Conservation (phyloP, 805 yeast species). For the Spencermartinsiella europaea region DNA sequence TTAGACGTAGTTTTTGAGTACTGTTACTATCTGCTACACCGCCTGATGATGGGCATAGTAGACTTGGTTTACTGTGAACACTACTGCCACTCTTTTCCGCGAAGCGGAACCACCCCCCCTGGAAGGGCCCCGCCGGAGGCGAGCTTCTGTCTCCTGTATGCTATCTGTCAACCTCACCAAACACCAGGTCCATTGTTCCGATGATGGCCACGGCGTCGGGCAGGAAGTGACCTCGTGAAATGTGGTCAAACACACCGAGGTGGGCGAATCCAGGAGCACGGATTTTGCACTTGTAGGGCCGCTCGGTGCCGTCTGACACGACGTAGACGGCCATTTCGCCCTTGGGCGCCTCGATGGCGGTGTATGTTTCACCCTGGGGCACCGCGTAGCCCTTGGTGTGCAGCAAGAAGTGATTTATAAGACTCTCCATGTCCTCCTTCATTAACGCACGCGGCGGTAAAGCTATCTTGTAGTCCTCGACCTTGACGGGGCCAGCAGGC, state of each 20-base stretch:
- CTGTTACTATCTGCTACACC: no score
- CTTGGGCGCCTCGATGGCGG: constrained; percentile 91
- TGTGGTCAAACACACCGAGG: constrained; percentile 81
- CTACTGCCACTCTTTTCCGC: no score
- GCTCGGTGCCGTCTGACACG: constrained; percentile 82
- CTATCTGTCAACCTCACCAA: constrained; percentile 90
- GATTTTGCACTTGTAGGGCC: constrained; percentile 88
- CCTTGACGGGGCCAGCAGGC: constrained; percentile 90
- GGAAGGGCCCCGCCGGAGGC: no score
- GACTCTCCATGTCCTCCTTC: constrained; percentile 92
- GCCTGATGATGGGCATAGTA: no score
- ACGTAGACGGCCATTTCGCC: constrained; percentile 92
- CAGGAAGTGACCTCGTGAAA: constrained; percentile 77
- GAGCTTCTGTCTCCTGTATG: no score
- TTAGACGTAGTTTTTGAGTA: no score
- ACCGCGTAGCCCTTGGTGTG: constrained; percentile 86
- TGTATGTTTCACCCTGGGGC: constrained; percentile 87
- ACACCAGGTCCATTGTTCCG: constrained; percentile 93
- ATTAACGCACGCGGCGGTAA: constrained; percentile 77
- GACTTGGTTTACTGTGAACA: no score
- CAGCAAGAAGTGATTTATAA: constrained; percentile 82
- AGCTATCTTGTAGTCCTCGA: constrained; percentile 78
- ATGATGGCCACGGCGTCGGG: constrained; percentile 92
- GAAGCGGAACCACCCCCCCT: no score
- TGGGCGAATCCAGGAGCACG: constrained; percentile 95